phyloP scores from a whole-genome alignment of 805 yeast species.

The Kurtzmaniella fragi region DNA sequence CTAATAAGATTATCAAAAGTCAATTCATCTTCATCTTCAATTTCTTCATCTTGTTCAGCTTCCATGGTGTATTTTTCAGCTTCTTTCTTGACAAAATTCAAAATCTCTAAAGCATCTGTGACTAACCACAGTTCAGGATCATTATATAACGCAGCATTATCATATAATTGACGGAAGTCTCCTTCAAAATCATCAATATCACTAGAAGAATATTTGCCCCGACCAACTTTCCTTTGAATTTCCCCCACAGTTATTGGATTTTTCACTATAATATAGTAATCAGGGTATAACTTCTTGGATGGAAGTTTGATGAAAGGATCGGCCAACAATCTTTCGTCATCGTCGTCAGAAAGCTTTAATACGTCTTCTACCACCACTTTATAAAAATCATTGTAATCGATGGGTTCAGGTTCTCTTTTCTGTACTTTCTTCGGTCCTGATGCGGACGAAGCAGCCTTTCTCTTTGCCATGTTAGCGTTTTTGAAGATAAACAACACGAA shows the following conservation, averaged over 20 bases:
- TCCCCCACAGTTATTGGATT: slow-evolving; percentile 32
- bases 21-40: slow-evolving; percentile 7
- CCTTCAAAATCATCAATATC: slow-evolving; percentile 37
- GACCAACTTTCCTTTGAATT: slow-evolving; percentile 31
- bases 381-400: slow-evolving; percentile 24
- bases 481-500: background rate
- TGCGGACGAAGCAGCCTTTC: too few relatives aligned
- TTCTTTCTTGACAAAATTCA: slow-evolving; percentile 47
- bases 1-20: slow-evolving; percentile 16
- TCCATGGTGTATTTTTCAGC: slow-evolving; percentile 22
- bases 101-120: slow-evolving; percentile 53
- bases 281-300: slow-evolving; percentile 34
- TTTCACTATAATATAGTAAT: slow-evolving; percentile 31
- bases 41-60: slow-evolving; percentile 7
- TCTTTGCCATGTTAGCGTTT: slow-evolving; percentile 18
- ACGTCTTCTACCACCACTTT: slow-evolving; percentile 26
- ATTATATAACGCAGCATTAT: slow-evolving; percentile 37
- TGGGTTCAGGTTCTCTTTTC: slow-evolving; percentile 13
- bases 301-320: slow-evolving; percentile 31
- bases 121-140: slow-evolving; percentile 53
- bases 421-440: background rate
- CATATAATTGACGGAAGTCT: slow-evolving; percentile 31
- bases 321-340: slow-evolving; percentile 16
- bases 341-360: slow-evolving; percentile 26
- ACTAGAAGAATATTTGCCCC: slow-evolving; percentile 31